These are phyloP conservation scores for Trichoderma sp. DNA, from an alignment of 2,329 filamentous ascomycete genomes.

Conservation along the genomic window DNA sequence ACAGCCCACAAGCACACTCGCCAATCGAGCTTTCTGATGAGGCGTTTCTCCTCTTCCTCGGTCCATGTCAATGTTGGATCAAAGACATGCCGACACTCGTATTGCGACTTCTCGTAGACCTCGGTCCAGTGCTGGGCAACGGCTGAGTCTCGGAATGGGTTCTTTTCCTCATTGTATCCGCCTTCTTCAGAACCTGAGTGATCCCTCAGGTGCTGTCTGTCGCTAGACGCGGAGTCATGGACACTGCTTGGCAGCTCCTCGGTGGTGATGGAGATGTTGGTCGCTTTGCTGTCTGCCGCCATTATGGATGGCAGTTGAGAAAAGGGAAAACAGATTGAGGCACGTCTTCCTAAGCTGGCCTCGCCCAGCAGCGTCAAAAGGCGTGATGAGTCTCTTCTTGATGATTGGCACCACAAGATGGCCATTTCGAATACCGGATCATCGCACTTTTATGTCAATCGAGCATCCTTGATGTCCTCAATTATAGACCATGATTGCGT, in stretches of 20 bases:
- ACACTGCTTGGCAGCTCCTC: neutral
- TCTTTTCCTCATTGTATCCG: neutral
- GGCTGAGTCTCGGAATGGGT: constrained; percentile 7
- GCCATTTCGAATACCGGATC: neutral
- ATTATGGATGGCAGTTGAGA: neutral
- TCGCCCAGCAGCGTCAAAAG: neutral
- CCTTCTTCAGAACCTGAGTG: constrained; percentile 6
- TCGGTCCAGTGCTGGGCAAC: constrained; percentile 18
- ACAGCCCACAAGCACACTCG: constrained; percentile 11
- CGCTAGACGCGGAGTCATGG: neutral
- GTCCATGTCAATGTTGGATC: constrained; percentile 10
- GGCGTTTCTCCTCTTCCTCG: constrained; percentile 9
- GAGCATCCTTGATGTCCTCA: constrained; percentile 3
- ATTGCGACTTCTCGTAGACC: constrained; percentile 15
- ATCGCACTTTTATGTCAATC: neutral
- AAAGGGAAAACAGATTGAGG: neutral
- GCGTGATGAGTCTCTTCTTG: neutral
- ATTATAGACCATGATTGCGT: constrained; percentile 21
- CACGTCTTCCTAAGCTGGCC: neutral
- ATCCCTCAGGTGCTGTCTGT: neutral
- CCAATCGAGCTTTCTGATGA: constrained; percentile 21
- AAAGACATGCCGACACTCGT: constrained; percentile 21
- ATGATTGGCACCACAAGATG: neutral
- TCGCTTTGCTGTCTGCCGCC: neutral
- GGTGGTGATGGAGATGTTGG: neutral